Evolutionary conservation across 2,329 filamentous ascomycete genomes (phyloP).

Genomic region (Fusarium domesticum): DNA sequence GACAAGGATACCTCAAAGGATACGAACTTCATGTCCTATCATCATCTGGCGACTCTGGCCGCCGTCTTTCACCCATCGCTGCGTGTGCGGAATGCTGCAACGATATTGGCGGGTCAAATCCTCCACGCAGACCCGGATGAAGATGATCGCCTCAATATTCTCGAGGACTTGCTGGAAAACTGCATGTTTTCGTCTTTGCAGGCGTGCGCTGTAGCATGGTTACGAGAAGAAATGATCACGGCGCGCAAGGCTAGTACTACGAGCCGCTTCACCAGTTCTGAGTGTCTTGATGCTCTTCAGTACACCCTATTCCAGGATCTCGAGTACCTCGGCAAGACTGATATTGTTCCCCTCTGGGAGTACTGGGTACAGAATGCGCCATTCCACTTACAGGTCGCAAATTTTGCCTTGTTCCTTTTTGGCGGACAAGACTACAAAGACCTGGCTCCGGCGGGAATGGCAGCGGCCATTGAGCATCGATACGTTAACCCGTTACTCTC

Average conservation of each 20-base stretch:
- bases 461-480: constrained; percentile 54
- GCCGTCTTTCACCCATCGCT: constrained; percentile 56
- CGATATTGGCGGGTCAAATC: constrained; percentile 49
- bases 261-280: constrained; percentile 48
- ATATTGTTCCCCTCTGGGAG: constrained; percentile 44
- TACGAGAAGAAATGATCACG: constrained; percentile 59
- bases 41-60: constrained; percentile 57
- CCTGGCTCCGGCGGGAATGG: constrained; percentile 55
- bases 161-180: constrained; percentile 63
- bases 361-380: constrained; percentile 52
- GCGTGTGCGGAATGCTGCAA: constrained; percentile 54
- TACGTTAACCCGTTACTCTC: constrained; percentile 54
- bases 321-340: constrained; percentile 43
- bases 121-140: constrained; percentile 60
- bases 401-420: constrained; percentile 59
- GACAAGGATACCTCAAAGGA: constrained; percentile 33
- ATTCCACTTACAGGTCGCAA: constrained; percentile 58
- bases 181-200: constrained; percentile 62
- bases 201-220: constrained; percentile 61
- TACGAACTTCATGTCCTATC: constrained; percentile 56
- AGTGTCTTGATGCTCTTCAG: constrained; percentile 58
- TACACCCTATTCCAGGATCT: constrained; percentile 60
- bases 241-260: constrained; percentile 36
- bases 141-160: constrained; percentile 56
- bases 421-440: constrained; percentile 42